Evolutionary conservation across 805 yeast species (phyloP), one percentile per base, ranked within the genome.

Genomic region (Metschnikowia aberdeeniae): DNA sequence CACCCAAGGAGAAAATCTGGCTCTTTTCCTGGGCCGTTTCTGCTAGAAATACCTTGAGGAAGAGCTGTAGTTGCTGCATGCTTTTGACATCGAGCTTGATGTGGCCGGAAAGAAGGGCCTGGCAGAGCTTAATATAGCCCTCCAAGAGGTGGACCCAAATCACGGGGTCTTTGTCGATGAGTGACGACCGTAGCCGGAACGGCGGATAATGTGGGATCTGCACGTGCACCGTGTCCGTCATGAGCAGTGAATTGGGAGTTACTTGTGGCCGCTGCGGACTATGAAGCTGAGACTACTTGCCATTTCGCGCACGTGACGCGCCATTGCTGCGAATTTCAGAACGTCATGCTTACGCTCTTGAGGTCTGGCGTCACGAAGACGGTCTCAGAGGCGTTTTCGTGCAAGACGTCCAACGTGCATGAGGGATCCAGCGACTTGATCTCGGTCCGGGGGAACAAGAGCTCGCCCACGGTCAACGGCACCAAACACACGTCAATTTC

Each of bases 151-250:
- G 89, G 4, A 77, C 84, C 89, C 92, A 86, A 7, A 86, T 86
- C 19, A 86, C 89, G 0, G 95, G 95, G 58, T 86, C 95, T 49
- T 80, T 85, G 57, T 86, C 93, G 6, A 84, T 82, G 58, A 86
- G 67, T n/a, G 88, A 80, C 0, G 90, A 85, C 30, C 93, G 69
- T 24, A 86, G 72, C 49, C 77, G 77, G 64, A 85, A 84, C 1
- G 90, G 89, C 7, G 93, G 93, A 48, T 80, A 86, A 22, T 77
- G 75, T 14, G 86, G 84, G 7, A 84, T 76, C 2, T 87, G 87
- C 4, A 82, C 66, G 36, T 74, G 44, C 1, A 50, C 43, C 38
- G 52, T 28, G 13, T 45, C 49, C 19, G 47, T 32, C 31, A 34
- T 35, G 26, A n/a, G 13, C 7, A 29, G 13, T 29, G 12, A 5